A percentile compares a stretch with the other conserved stretches of the same genome.
These are phyloP conservation scores for Afroboletus lepidellus DNA, from an alignment of 1,284 basidiomycete species.

Conservation along the genomic window DNA sequence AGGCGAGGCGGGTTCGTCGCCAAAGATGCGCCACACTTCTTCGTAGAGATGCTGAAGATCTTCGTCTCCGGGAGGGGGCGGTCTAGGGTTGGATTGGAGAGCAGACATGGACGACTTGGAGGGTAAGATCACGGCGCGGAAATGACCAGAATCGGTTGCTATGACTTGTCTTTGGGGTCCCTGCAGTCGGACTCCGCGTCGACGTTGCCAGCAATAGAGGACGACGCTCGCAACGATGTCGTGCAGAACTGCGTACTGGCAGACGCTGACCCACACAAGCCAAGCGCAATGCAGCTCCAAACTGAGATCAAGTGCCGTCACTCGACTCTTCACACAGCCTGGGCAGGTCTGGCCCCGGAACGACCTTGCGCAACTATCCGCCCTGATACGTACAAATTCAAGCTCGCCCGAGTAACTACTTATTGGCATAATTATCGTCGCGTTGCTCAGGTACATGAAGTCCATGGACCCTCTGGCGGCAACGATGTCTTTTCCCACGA, in stretches of 20 bases:
- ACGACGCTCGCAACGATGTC: conserved; percentile 5
- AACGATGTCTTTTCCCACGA: no score
- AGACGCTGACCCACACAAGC: neutral
- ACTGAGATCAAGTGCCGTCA: neutral
- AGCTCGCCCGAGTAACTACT: no score
- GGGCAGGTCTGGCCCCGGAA: neutral
- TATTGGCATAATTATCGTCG: no score
- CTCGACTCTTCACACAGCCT: neutral
- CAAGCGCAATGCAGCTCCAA: neutral
- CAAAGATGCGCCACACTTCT: conserved; percentile 66
- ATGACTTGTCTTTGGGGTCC: neutral
- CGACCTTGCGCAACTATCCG: no score
- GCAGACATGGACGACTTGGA: conserved; percentile 28
- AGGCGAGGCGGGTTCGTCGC: conserved; percentile 39
- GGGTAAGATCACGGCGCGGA: conserved; percentile 10
- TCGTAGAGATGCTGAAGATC: conserved; percentile 70
- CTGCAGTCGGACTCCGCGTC: conserved; percentile 1
- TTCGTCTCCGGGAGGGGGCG: conserved; percentile 55
- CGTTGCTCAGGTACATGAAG: no score
- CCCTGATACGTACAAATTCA: no score
- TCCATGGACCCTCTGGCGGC: no score
- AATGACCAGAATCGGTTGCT: neutral
- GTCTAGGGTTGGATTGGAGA: conserved; percentile 32
- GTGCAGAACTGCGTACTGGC: neutral
- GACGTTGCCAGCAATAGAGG: neutral